These are phyloP conservation scores for Hymenoscyphus infarciens DNA, from an alignment of 2,329 filamentous ascomycete genomes.

Conservation along the genomic window DNA sequence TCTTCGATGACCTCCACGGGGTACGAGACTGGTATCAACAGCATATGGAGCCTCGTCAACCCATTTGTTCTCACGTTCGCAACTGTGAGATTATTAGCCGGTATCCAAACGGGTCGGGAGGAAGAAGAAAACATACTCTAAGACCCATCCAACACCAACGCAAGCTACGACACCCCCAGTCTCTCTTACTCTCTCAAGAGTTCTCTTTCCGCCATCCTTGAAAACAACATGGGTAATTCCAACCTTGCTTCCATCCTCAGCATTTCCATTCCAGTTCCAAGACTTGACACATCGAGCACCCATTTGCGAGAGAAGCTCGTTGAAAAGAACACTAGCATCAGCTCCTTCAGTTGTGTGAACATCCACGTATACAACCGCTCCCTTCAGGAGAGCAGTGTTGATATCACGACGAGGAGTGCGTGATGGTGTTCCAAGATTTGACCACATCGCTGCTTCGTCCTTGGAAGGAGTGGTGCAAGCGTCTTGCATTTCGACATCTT, in stretches of 20 bases:
- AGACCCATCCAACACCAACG: slow-evolving; percentile 83
- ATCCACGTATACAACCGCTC: slow-evolving; percentile 77
- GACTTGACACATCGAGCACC: slow-evolving; percentile 74
- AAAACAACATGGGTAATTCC: slow-evolving; percentile 87
- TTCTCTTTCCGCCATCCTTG: slow-evolving; percentile 80
- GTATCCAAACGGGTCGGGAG: slow-evolving; percentile 2
- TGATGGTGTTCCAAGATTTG: slow-evolving; percentile 51
- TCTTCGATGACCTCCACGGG: slow-evolving; percentile 67
- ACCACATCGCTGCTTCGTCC: slow-evolving; percentile 50
- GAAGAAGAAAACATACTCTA: slow-evolving; percentile 63
- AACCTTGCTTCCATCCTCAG: slow-evolving; percentile 45
- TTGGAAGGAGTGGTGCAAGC: slow-evolving; percentile 39
- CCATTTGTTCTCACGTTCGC: slow-evolving; percentile 73
- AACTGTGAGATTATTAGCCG: slow-evolving; percentile 46
- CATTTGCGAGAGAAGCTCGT: slow-evolving; percentile 75
- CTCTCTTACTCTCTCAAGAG: slow-evolving; percentile 74
- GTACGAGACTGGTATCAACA: slow-evolving; percentile 63
- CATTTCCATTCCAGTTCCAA: slow-evolving; percentile 64
- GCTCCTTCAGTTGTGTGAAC: slow-evolving; percentile 78
- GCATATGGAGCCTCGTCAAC: slow-evolving; percentile 68
- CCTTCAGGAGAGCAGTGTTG: slow-evolving; percentile 55
- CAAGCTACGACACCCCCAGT: slow-evolving; percentile 74
- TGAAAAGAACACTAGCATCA: slow-evolving; percentile 77
- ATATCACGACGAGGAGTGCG: slow-evolving; percentile 54
- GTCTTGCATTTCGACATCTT: slow-evolving; percentile 21